Base-by-base conservation (phyloP, 192 early-diverging fungal genomes). In the Coemansia furcata region DNA sequence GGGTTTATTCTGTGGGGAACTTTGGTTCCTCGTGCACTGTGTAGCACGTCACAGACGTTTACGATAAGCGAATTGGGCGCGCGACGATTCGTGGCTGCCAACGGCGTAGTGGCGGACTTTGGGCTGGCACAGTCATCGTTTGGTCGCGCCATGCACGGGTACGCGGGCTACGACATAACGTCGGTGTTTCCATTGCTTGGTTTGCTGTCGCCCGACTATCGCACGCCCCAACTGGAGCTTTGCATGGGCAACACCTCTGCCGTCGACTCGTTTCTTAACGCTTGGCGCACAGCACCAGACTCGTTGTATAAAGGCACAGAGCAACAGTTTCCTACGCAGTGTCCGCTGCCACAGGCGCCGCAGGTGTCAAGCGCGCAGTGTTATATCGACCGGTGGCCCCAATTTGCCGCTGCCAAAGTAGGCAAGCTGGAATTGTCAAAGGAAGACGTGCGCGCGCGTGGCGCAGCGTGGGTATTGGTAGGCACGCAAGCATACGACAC, bases 81-180 rank as follows among this genome's bases (percentile, higher is more conserved):
- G 23, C 74, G 80, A 52, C 52, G 57, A 29, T 82, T 82, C 66
- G 74, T 77, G 7, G 61, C 68, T 12, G 80, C 80, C 32, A 82
- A 82, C 68, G 80, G 80, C 49, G 63, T 82, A 14, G 80, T 82
- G 30, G 65, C 80, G 4, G 80, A 82, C 63, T 82, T 82, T 72
- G 55, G 58, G 17, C 66, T 82, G 44, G 67, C 71, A 17, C 80
- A 62, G 33, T 60, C 55, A 3, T 55, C 65, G 52, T 77, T 82
- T 42, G 74, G 74, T 1, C 52, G 55, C 42, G 40, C 62, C 38
- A 82, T 82, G 80, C 74, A 67, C 68, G 74, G 75, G 12, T 82
- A 72, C 62, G 19, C 54, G 3, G 80, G 80, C 40, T 82, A 82
- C 68, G 80, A 82, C 63, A 63, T 77, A 0, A 71, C 80, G 43